Conservation (phyloP, 129 eudicot species). For the Helianthus annuus region DNA sequence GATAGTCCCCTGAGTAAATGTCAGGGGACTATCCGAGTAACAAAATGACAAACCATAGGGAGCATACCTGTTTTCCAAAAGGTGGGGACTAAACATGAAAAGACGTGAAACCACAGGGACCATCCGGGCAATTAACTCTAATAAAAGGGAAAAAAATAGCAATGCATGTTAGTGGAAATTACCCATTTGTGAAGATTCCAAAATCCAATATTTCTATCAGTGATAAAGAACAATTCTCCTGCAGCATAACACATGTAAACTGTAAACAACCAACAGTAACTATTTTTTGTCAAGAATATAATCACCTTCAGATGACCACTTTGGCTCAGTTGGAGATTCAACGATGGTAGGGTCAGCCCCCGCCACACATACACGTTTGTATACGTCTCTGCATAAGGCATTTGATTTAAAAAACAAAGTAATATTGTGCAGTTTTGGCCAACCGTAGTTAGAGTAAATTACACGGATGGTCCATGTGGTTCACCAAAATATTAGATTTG, state of each 20-base stretch:
- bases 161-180: background rate
- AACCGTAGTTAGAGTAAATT: background rate
- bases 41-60: too few species aligned
- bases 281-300: background rate
- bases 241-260: slow-evolving; percentile 13
- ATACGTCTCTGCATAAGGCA: slow-evolving; percentile 33
- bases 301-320: slow-evolving; percentile 48
- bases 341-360: slow-evolving; percentile 36
- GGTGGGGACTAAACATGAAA: too few species aligned
- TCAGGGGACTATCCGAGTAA: too few species aligned
- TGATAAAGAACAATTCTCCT: slow-evolving; percentile 64
- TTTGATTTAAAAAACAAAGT: background rate
- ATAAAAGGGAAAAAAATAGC: too few species aligned
- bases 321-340: slow-evolving; percentile 57
- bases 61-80: too few species aligned
- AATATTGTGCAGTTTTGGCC: background rate
- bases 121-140: too few species aligned
- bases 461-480: too few species aligned
- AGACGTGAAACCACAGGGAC: too few species aligned
- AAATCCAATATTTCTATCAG: slow-evolving; percentile 53
- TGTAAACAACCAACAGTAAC: background rate
- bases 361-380: slow-evolving; percentile 41
- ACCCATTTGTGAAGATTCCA: slow-evolving; percentile 69
- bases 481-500: too few species aligned
- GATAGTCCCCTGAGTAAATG: too few species aligned